Percentiles rank a stretch among this genome's conserved stretches.
Conservation (phyloP, 345 rosid genomes). For the thale cress (Arabidopsis thaliana) region TAIR10.1 NC_003076.8:4493501-4494000, state of each 20-base stretch:
- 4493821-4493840: no score
- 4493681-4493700: not conserved
- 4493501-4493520: constrained; percentile 54
- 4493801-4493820: no score
- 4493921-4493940: constrained; percentile 60
- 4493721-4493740: constrained; percentile 64
- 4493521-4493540: constrained; percentile 33
- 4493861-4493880: constrained; percentile 52
- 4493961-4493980: constrained; percentile 68
- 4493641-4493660: not conserved
- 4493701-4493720: constrained; percentile 65
- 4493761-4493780: not conserved
- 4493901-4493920: constrained; percentile 64
- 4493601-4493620: constrained; percentile 67
- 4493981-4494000: constrained; percentile 56
- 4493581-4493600: constrained; percentile 57
- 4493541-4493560: constrained; percentile 61
- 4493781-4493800: no score
- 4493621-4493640: constrained; percentile 52
- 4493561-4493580: constrained; percentile 63
- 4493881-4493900: constrained; percentile 62
- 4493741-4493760: constrained; percentile 53
- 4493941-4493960: constrained; percentile 64
- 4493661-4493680: not conserved
- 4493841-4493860: no score